Percentiles rank a stretch among this genome's conserved stretches.
These are phyloP conservation scores for Xylariaceae sp. DNA, from an alignment of 2,329 filamentous ascomycete species.

Conservation along the genomic window DNA sequence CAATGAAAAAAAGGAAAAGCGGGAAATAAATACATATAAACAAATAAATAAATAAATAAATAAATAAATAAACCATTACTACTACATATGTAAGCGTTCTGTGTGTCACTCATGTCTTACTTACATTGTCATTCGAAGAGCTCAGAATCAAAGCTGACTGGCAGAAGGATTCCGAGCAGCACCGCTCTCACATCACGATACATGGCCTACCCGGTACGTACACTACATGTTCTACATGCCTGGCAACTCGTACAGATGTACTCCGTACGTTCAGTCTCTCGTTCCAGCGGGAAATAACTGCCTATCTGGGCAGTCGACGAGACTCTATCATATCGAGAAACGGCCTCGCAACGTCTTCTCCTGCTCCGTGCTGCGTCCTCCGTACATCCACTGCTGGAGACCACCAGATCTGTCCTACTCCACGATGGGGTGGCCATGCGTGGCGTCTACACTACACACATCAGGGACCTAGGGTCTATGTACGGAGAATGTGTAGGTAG, in stretches of 20 bases:
- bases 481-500: not conserved
- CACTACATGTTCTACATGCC: not conserved
- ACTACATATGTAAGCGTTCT: not conserved
- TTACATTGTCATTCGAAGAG: not conserved
- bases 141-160: slow-evolving; percentile 10
- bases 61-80: not conserved
- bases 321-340: not conserved
- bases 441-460: slow-evolving; percentile 19
- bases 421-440: slow-evolving; percentile 18
- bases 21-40: no score
- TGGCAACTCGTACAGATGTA: not conserved
- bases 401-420: slow-evolving; percentile 19
- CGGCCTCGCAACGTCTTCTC: not conserved
- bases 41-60: not conserved
- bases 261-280: not conserved
- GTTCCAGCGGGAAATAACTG: not conserved
- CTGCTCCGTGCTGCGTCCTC: not conserved
- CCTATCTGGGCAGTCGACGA: not conserved
- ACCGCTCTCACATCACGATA: not conserved
- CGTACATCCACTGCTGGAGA: not conserved
- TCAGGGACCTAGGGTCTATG: slow-evolving; percentile 18
- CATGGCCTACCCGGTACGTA: not conserved
- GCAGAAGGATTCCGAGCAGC: slow-evolving; percentile 10
- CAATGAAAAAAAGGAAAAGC: not conserved
- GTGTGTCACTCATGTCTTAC: not conserved